Conservation (phyloP, 495 filamentous ascomycete species). For the Podospora conica region DNA sequence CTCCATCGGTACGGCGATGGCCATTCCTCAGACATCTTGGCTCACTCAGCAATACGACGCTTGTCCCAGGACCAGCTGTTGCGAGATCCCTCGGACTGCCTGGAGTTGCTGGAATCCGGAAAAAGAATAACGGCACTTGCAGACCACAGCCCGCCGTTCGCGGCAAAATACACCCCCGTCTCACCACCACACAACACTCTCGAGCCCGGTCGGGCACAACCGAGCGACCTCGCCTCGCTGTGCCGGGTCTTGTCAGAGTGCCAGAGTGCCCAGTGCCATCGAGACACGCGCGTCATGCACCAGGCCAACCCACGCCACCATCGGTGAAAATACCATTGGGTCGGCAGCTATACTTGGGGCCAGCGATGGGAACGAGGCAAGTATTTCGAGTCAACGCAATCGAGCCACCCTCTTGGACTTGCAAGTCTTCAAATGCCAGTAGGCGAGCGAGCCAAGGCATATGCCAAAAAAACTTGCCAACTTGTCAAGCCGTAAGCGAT, state of each 20-base stretch:
- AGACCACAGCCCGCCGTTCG: background rate
- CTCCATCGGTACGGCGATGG: background rate
- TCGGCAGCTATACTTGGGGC: background rate
- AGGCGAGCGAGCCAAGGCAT: too few species aligned
- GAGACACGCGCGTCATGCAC: background rate
- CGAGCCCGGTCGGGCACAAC: background rate
- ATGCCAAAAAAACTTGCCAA: too few species aligned
- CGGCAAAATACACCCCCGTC: background rate
- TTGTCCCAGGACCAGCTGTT: background rate
- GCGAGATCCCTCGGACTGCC: background rate
- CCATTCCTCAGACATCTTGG: too few species aligned
- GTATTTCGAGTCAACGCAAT: too few species aligned
- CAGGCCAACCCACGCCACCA: background rate
- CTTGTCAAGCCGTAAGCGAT: too few species aligned
- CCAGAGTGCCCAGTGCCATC: background rate
- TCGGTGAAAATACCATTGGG: background rate
- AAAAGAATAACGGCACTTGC: background rate
- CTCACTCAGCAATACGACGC: background rate
- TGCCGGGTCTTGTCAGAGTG: background rate
- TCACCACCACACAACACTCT: too few species aligned
- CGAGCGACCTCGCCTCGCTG: background rate
- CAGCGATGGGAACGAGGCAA: too few species aligned
- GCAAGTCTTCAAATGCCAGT: too few species aligned
- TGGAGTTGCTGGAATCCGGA: background rate
- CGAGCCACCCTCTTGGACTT: too few species aligned